phyloP scores from a whole-genome alignment of 2,329 filamentous ascomycete species.

The Neonectria magnoliae region DNA sequence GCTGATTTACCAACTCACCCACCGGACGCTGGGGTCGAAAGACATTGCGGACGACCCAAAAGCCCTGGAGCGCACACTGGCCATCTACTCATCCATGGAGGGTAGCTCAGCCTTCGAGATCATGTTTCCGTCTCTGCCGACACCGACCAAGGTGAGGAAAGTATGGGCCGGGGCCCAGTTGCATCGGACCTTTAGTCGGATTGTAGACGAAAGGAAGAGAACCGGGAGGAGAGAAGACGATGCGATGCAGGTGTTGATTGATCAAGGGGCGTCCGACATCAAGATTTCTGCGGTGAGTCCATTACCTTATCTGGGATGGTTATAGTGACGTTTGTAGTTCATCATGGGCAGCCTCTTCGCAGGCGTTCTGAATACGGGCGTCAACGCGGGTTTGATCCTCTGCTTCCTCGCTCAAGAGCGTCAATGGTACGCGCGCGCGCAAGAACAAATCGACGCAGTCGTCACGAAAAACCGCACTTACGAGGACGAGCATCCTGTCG shows the following conservation, averaged over 20 bases:
- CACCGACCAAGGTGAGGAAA: conserved; percentile 53
- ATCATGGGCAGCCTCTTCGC: conserved; percentile 65
- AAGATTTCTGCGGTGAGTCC: conserved; percentile 54
- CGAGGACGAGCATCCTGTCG: conserved; percentile 43
- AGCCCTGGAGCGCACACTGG: conserved; percentile 54
- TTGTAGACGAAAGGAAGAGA: conserved; percentile 57
- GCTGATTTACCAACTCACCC: conserved; percentile 66
- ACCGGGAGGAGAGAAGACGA: conserved; percentile 57
- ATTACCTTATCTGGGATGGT: background rate
- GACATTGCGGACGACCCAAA: conserved; percentile 61
- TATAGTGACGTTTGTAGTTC: conserved; percentile 49
- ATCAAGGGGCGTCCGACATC: conserved; percentile 57
- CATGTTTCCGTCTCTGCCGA: conserved; percentile 64
- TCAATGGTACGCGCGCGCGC: conserved; percentile 57
- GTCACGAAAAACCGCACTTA: conserved; percentile 53
- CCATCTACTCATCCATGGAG: conserved; percentile 60
- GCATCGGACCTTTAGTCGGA: conserved; percentile 58
- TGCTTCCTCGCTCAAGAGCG: conserved; percentile 58
- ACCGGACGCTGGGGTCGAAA: conserved; percentile 62
- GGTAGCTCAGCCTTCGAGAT: conserved; percentile 54
- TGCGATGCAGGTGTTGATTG: conserved; percentile 63
- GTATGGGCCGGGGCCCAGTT: conserved; percentile 57
- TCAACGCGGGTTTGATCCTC: conserved; percentile 64
- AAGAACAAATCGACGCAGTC: conserved; percentile 57
- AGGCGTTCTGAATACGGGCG: conserved; percentile 65